Evolutionary conservation across 2,329 filamentous ascomycete species (phyloP).

Genomic region (Seiridium cupressi): DNA sequence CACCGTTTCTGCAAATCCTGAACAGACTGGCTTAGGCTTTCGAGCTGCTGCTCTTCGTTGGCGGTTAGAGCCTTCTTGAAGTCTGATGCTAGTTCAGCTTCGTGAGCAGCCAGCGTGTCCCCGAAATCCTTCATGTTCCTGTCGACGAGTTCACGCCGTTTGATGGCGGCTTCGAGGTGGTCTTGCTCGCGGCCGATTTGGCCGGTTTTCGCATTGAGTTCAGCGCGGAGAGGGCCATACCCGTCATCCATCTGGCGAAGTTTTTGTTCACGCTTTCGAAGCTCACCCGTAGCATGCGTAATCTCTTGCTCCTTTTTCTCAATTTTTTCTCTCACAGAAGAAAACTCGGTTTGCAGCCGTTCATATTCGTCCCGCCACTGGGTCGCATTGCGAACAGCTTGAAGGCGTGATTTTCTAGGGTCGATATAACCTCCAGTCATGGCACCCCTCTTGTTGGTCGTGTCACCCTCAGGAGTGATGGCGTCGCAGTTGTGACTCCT

Average conservation of each 20-base stretch:
- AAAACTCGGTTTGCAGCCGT: slow-evolving; percentile 58
- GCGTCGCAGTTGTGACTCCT: slow-evolving; percentile 88
- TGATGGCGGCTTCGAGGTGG: slow-evolving; percentile 68
- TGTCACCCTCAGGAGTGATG: slow-evolving; percentile 92
- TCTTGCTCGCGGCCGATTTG: slow-evolving; percentile 72
- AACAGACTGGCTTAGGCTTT: slow-evolving; percentile 65
- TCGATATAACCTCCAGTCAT: slow-evolving; percentile 95
- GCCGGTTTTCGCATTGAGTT: slow-evolving; percentile 72
- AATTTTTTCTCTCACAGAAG: slow-evolving; percentile 66
- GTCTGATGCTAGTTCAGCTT: slow-evolving; percentile 77
- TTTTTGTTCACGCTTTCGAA: slow-evolving; percentile 80
- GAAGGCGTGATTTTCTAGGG: slow-evolving; percentile 78
- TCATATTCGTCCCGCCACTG: slow-evolving; percentile 77
- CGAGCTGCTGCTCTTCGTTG: slow-evolving; percentile 80
- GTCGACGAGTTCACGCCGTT: slow-evolving; percentile 66
- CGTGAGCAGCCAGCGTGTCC: slow-evolving; percentile 72
- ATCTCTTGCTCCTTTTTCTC: slow-evolving; percentile 85
- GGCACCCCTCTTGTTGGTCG: slow-evolving; percentile 90
- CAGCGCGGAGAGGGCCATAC: slow-evolving; percentile 75
- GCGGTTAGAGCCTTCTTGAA: slow-evolving; percentile 88
- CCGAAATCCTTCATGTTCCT: slow-evolving; percentile 73
- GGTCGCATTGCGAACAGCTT: slow-evolving; percentile 73
- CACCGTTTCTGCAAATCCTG: slow-evolving; percentile 76
- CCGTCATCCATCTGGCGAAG: slow-evolving; percentile 76
- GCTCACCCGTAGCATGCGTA: slow-evolving; percentile 77